Evolutionary conservation across 106 monocot genomes (phyloP), one percentile per base, ranked within the genome.

Genomic region (Gastrodia elata): DNA sequence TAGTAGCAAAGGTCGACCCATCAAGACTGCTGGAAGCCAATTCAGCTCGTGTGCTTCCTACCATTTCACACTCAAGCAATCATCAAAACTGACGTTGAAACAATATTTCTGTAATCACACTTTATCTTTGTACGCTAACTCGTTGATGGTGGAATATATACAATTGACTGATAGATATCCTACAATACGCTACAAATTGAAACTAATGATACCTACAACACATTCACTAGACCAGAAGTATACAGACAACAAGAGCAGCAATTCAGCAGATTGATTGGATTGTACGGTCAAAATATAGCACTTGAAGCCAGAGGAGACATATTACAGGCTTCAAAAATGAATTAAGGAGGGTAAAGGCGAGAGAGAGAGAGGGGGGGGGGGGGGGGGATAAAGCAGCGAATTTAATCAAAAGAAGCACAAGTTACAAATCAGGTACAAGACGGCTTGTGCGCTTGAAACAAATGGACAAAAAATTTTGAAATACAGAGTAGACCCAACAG

Each of bases 11-110:
- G 32, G 65, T 71, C n/a, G 87, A 72, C 16, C 88, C 84, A 44
- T 94, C 86, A 38, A 83, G 65, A 75, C 72, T 84, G 42, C 77
- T 84, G 35, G 83, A 83, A 79, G 84, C 84, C 67, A 80, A 64
- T 71, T 87, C 85, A 6, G 76, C 76, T 65, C 82, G 80, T 18
- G 75, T 44, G 52, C 82, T 80, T 58, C 85, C 88, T 16, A 69
- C 85, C 85, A 85, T 89, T 71, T 78, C 77, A 58, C 72, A 55
- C 46, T 74, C 72, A 59, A 77, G 59, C 79, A 68, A 74, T 71
- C 71, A 79, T 75, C 52, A 76, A 15, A 76, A 26, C 74, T 76
- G 70, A 81, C 27, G 43, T 49, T 64, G 70, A 74, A 46, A 57
- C 46, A 25, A 13, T 37, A 35, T 38, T 3, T 38, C 67, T 18